A percentile compares a stretch with the other conserved stretches of the same genome.
Conservation (phyloP, 2,329 filamentous ascomycete genomes). For the Neocucurbitaria cava region DNA sequence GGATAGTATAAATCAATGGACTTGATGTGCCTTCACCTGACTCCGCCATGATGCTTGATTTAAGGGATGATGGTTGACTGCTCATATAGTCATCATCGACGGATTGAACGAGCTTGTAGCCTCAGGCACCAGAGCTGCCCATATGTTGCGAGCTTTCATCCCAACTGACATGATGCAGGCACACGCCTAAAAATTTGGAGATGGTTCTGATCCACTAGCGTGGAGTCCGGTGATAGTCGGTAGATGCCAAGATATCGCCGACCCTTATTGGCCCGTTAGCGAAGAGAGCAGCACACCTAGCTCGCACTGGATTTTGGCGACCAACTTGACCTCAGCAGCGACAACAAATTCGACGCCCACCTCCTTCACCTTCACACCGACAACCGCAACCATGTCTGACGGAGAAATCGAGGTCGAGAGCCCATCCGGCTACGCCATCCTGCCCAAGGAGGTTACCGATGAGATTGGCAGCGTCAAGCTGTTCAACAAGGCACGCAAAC, state of each 20-base stretch:
- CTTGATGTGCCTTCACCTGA: neutral
- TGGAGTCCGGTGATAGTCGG: neutral
- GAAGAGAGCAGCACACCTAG: constrained; percentile 8
- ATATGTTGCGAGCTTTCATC: neutral
- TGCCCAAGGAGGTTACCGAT: constrained; percentile 89
- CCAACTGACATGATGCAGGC: neutral
- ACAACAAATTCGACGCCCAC: constrained; percentile 36
- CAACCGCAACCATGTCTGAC: constrained; percentile 77
- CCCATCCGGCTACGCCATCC: constrained; percentile 76
- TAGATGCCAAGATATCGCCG: constrained; percentile 23
- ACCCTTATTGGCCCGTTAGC: constrained; percentile 24
- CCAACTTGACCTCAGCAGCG: constrained; percentile 28
- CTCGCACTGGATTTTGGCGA: constrained; percentile 22
- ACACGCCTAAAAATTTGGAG: neutral
- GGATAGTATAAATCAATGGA: neutral
- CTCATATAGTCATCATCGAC: no score
- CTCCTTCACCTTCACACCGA: constrained; percentile 30
- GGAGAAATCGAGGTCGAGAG: constrained; percentile 93
- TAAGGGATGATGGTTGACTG: neutral
- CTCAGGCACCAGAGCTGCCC: neutral
- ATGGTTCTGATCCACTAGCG: no score
- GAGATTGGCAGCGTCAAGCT: constrained; percentile 94
- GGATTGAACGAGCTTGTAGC: no score
- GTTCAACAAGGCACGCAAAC: constrained; percentile 75
- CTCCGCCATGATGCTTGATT: neutral